A percentile compares a stretch with the other conserved stretches of the same genome.
Conservation (phyloP, 1,139 yeast genomes). For the Sugiyamaella xylanicola region DNA sequence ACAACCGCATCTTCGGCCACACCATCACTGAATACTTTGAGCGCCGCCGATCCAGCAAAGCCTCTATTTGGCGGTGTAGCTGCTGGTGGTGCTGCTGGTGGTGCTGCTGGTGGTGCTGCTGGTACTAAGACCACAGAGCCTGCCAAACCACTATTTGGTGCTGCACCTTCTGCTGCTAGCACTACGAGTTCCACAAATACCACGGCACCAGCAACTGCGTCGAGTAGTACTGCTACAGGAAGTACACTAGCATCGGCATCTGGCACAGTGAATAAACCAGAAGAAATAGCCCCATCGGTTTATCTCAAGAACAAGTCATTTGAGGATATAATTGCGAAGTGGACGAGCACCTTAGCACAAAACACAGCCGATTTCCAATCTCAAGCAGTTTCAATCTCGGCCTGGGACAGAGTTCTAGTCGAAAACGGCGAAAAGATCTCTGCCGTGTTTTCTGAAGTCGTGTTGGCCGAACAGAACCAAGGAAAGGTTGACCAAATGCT, state of each 20-base stretch:
- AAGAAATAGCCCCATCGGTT: slow-evolving; percentile 52
- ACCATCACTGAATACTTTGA: slow-evolving; percentile 3
- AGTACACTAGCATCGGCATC: slow-evolving; percentile 24
- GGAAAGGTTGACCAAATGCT: slow-evolving; percentile 84
- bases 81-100: too few relatives aligned
- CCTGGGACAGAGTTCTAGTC: slow-evolving; percentile 84
- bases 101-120: too few relatives aligned
- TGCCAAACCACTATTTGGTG: slow-evolving; percentile 26
- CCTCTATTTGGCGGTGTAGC: slow-evolving; percentile 24
- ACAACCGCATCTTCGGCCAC: slow-evolving; percentile 1
- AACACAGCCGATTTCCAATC: slow-evolving; percentile 73
- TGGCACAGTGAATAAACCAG: slow-evolving; percentile 36
- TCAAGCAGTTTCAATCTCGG: slow-evolving; percentile 74
- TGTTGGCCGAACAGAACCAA: slow-evolving; percentile 84
- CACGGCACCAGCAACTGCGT: slow-evolving; percentile 30
- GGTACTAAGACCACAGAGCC: slow-evolving; percentile 33
- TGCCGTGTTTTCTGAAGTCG: slow-evolving; percentile 73
- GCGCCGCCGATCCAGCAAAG: slow-evolving; percentile 11
- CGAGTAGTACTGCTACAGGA: slow-evolving; percentile 21
- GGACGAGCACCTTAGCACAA: slow-evolving; percentile 83
- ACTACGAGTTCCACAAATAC: slow-evolving; percentile 21
- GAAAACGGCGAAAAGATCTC: slow-evolving; percentile 85
- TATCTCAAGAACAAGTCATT: slow-evolving; percentile 87
- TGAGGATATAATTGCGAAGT: slow-evolving; percentile 88
- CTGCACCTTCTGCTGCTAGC: slow-evolving; percentile 14